Base-by-base conservation (phyloP, 2,329 filamentous ascomycete species). In the Zymoseptoria brevis region DNA sequence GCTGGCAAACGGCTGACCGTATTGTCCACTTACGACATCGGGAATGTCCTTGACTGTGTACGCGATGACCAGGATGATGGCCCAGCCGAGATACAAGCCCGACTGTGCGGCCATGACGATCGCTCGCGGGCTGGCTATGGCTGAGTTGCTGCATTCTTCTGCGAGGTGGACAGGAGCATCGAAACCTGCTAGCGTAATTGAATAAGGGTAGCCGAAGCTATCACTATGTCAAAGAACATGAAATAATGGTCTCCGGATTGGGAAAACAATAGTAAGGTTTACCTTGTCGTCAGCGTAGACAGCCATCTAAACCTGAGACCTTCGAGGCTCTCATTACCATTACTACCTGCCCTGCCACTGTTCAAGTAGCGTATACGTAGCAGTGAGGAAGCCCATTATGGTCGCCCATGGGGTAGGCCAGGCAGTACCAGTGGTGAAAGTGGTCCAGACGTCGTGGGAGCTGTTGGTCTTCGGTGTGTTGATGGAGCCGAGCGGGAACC, bases 321-420 rank as follows among this genome's bases (percentile, higher is more conserved):
- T n/a, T n/a, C n/a, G n/a, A n/a, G n/a, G n/a, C n/a, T n/a, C n/a
- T n/a, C n/a, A n/a, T n/a, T n/a, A n/a, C n/a, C n/a, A n/a, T n/a
- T n/a, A n/a, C n/a, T n/a, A n/a, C n/a, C n/a, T n/a, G n/a, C n/a
- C n/a, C n/a, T n/a, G n/a, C n/a, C n/a, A n/a, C n/a, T n/a, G n/a
- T n/a, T n/a, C n/a, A n/a, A n/a, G n/a, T n/a, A n/a, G n/a, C 2
- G 75, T 67, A 24, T 71, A 73, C 1, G 73, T 73, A 6, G 78
- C 67, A 21, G 76, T 75, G 7, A 80, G 62, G 50, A 78, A 79
- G 57, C 63, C 62, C 49, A 79, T 68, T 0, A 79, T 67, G 29
- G 64, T 64, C 2, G 64, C 64, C 63, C 66, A 70, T 1, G 66
- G 68, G 7, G 65, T 69, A 0, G 70, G 70, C 70, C 70, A 72